These are phyloP conservation scores for Pseudognaphalium luteoalbum DNA, from an alignment of 129 eudicot genomes.

Conservation along the genomic window DNA sequence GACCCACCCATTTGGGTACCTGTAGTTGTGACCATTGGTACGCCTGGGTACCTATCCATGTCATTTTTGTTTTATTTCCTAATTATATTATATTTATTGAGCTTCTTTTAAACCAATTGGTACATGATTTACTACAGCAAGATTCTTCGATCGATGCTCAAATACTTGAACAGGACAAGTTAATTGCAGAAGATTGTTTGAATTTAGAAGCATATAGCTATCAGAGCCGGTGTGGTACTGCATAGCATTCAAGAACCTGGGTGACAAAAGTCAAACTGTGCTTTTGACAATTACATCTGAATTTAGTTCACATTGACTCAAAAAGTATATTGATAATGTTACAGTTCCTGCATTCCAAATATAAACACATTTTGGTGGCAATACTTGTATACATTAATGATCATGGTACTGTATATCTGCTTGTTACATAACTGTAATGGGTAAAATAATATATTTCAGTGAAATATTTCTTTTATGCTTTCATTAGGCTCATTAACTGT, in stretches of 20 bases:
- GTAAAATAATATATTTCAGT: neutral
- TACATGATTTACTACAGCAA: constrained; percentile 35
- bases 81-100: neutral
- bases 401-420: neutral
- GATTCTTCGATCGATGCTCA: constrained; percentile 22
- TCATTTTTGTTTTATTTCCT: neutral
- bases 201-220: constrained; percentile 42
- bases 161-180: constrained; percentile 53
- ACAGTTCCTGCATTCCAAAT: neutral
- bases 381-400: neutral
- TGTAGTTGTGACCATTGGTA: neutral
- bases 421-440: neutral
- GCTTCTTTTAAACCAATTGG: neutral
- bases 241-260: constrained; percentile 29
- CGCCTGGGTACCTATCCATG: neutral
- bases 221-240: constrained; percentile 17
- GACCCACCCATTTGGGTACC: neutral
- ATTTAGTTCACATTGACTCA: neutral
- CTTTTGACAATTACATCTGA: neutral
- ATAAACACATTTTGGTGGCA: neutral
- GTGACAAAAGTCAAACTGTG: neutral
- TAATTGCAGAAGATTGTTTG: constrained; percentile 45
- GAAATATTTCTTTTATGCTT: neutral
- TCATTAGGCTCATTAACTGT: neutral
- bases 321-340: neutral